Evolutionary conservation across 495 filamentous ascomycete species (phyloP).

Genomic region (Penicillium waksmanii): DNA sequence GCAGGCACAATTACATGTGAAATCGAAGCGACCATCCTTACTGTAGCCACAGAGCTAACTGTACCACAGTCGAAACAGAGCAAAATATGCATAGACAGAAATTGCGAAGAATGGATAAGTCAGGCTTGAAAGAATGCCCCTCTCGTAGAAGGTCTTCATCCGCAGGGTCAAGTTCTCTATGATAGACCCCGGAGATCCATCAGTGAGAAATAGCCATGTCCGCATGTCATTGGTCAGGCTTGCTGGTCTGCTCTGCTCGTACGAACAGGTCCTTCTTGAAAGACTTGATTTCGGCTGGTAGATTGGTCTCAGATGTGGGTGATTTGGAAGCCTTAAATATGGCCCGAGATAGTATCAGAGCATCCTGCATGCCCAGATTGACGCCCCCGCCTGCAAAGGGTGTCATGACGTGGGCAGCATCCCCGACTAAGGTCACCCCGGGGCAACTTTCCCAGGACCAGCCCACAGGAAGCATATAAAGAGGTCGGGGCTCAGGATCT

Average conservation of each 20-base stretch:
- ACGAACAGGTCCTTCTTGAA: conserved; percentile 12
- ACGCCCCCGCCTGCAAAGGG: conserved; percentile 62
- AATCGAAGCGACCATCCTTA: neutral
- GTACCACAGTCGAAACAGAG: conserved; percentile 6
- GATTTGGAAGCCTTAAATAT: conserved; percentile 31
- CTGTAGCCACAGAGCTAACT: neutral
- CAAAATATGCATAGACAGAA: neutral
- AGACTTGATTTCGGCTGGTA: conserved; percentile 7
- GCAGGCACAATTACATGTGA: neutral
- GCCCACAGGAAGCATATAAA: conserved; percentile 58
- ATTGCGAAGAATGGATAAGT: too few species aligned
- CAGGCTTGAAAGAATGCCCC: too few species aligned
- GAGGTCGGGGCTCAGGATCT: conserved; percentile 17
- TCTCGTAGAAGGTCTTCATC: neutral
- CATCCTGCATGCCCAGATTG: conserved; percentile 58
- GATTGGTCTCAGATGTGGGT: neutral
- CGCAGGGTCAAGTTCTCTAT: conserved; percentile 14
- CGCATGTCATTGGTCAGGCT: conserved; percentile 10
- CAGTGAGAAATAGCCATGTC: conserved; percentile 11
- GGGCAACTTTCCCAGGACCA: conserved; percentile 47
- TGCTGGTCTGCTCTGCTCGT: conserved; percentile 6
- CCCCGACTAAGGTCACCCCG: conserved; percentile 57
- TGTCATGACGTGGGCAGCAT: conserved; percentile 63
- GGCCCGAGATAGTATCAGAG: conserved; percentile 49
- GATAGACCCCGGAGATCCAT: conserved; percentile 5